phyloP scores from a whole-genome alignment of 257 asterid genomes.

The Linaria vulgaris region DNA sequence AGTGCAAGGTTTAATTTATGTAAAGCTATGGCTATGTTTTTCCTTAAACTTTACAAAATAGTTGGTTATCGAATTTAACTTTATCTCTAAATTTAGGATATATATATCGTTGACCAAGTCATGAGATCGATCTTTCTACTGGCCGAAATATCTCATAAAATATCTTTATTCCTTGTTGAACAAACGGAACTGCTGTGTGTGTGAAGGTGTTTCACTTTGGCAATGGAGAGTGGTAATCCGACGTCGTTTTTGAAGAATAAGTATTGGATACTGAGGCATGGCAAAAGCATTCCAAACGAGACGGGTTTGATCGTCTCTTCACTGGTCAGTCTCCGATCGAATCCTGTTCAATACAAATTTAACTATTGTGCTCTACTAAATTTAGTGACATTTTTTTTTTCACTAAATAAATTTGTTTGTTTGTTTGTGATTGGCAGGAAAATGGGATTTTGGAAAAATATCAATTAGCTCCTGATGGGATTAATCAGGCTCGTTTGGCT shows the following conservation, averaged over 20 bases:
- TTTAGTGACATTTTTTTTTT: neutral
- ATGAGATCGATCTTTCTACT: no score
- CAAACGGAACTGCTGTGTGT: no score
- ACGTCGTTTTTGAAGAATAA: constrained; percentile 46
- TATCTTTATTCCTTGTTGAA: no score
- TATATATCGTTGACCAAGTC: no score
- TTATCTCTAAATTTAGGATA: no score
- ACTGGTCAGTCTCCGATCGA: constrained; percentile 40
- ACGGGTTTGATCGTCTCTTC: constrained; percentile 84
- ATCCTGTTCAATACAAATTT: neutral
- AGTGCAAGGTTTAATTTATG: no score
- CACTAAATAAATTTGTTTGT: neutral
- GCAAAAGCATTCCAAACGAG: constrained; percentile 89
- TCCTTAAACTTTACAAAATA: no score
- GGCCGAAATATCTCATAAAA: no score
- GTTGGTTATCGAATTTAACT: no score
- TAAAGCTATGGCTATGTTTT: no score
- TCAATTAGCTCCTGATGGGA: constrained; percentile 77
- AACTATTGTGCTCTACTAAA: neutral
- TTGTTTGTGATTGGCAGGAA: constrained; percentile 49
- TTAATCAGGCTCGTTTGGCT: constrained; percentile 77
- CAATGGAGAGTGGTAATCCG: constrained; percentile 1
- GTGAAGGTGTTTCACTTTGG: neutral
- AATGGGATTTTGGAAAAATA: constrained; percentile 78
- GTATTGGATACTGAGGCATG: constrained; percentile 87